phyloP scores from a whole-genome alignment of 352 stramenopile genomes.

The Globisporangium abappressorium region DNA sequence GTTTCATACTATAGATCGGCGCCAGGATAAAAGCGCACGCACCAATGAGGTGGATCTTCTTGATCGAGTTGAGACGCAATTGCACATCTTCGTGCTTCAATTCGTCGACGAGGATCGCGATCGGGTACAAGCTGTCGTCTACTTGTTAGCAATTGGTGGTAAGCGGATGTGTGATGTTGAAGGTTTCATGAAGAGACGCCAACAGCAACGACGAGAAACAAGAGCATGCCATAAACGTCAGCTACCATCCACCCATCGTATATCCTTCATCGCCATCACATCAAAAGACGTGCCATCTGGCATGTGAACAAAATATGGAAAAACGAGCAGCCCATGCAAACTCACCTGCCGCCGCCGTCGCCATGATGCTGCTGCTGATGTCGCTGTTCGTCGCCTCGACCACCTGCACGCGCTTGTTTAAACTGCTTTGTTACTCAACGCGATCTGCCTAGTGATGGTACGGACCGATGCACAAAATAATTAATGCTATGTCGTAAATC shows the following conservation, averaged over 20 bases:
- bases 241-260: not conserved
- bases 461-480: too few relatives aligned
- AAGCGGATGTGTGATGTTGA: not conserved
- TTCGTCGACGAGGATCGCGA: constrained; percentile 91
- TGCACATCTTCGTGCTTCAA: constrained; percentile 92
- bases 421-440: not conserved
- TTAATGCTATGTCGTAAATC: not conserved
- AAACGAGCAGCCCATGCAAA: not conserved
- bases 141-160: not conserved
- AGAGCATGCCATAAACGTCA: constrained; percentile 4
- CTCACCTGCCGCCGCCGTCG: constrained; percentile 6
- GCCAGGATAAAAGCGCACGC: constrained; percentile 2
- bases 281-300: not conserved
- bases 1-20: not conserved
- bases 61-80: constrained; percentile 89
- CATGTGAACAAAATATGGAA: constrained; percentile 10
- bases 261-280: not conserved
- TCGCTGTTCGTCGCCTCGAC: not conserved
- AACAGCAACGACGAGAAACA: not conserved
- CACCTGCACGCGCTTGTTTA: not conserved
- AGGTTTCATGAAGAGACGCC: not conserved
- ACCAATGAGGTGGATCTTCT: constrained; percentile 90
- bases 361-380: constrained; percentile 1
- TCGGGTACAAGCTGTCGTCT: constrained; percentile 84
- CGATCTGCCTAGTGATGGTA: too few relatives aligned